Evolutionary conservation across 1,139 yeast genomes (phyloP).

Genomic region (Spathaspora sp.): DNA sequence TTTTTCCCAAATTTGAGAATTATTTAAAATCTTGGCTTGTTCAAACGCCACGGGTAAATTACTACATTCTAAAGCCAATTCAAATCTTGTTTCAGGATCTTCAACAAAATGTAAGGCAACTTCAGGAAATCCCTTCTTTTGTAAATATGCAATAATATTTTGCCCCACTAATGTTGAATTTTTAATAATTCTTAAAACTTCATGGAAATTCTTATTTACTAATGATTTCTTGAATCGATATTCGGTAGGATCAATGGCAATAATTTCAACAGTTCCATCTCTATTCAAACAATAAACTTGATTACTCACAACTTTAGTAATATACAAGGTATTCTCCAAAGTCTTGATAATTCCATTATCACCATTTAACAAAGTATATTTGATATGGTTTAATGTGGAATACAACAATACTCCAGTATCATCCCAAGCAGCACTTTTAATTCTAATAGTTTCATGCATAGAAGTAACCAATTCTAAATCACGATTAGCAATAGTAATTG

Average conservation of each 20-base stretch:
- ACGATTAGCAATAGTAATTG: constrained; percentile 82
- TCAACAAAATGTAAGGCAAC: constrained; percentile 92
- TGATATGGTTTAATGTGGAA: constrained; percentile 93
- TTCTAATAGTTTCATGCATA: constrained; percentile 94
- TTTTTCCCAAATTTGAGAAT: constrained; percentile 72
- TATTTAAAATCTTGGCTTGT: constrained; percentile 80
- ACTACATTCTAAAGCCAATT: constrained; percentile 91
- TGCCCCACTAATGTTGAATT: constrained; percentile 94
- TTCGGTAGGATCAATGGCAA: constrained; percentile 92
- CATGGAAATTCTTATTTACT: constrained; percentile 85
- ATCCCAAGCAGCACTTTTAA: constrained; percentile 98
- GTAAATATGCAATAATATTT: constrained; percentile 91
- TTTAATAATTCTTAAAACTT: constrained; percentile 86
- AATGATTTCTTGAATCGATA: constrained; percentile 93
- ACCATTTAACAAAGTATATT: constrained; percentile 89
- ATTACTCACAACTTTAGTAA: constrained; percentile 68
- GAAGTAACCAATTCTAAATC: constrained; percentile 78
- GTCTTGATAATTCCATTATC: constrained; percentile 94
- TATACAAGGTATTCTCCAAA: constrained; percentile 84
- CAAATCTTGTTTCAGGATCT: constrained; percentile 95
- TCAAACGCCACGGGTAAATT: constrained; percentile 83
- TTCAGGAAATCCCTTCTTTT: constrained; percentile 94
- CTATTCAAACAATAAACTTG: constrained; percentile 82
- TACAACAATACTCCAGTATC: constrained; percentile 88
- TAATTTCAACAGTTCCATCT: constrained; percentile 76